Base-by-base conservation (phyloP, 306 rosid genomes). In the Malus sylvestris region DNA sequence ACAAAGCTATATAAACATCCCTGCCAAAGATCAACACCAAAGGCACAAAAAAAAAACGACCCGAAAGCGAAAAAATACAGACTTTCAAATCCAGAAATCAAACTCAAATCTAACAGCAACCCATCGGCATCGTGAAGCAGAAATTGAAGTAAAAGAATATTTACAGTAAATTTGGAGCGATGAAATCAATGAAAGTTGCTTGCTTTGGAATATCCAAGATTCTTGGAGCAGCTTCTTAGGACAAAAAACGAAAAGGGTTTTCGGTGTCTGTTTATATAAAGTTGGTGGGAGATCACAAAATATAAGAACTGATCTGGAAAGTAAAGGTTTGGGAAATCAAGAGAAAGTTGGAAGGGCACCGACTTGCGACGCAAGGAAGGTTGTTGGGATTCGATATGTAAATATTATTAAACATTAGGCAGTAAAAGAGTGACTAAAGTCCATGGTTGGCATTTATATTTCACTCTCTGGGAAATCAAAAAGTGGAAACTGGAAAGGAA, bases 331-430 rank as follows among this genome's bases (percentile, higher is more conserved):
- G 68, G 27, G 35, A 49, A 49, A 49, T 49, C 19, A 32, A 4
- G 22, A 16, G 5, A 18, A 32, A 16, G n/a, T 64, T 62, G 2
- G 27, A 42, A 68, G 40, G 66, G 33, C 33, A 25, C 51, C 77
- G 74, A 66, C 75, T 79, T 79, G 75, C 22, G 23, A 6, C 9
- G 58, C 70, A 75, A 78, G 74, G 29, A 80, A 70, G 57, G 44
- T 67, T 20, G 64, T 32, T 60, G 35, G 18, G 58, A 76, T 66
- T 67, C 35, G 33, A 42, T 18, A 11, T 9, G 51, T 35, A 57
- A 27, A 44, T 8, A 13, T 2, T 42, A 38, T 70, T n/a, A 73
- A 58, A 16, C 5, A 38, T 27, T 15, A 42, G 29, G 9, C 7
- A 23, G 51, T 60, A 8, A 30, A 45, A 45, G 52, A 30, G 7